Percentiles rank a stretch among this genome's conserved stretches.
Conservation (phyloP, 2,329 filamentous ascomycete genomes). For the Colletotrichum nymphaeae region DNA sequence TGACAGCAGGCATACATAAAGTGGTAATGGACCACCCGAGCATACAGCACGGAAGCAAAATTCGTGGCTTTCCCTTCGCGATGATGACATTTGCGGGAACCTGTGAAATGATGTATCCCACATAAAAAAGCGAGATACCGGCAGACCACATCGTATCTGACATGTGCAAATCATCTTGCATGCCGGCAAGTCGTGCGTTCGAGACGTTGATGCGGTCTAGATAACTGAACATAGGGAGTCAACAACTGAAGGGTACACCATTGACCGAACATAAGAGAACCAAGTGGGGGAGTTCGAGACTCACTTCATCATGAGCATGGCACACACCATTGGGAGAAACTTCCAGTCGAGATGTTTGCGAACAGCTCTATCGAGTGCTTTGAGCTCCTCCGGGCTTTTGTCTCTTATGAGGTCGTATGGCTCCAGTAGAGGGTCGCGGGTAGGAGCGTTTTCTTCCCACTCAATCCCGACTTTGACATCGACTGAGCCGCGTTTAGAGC, state of each 20-base stretch:
- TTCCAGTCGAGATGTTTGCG: not conserved
- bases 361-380: conserved; percentile 38
- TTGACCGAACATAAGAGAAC: no score
- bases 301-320: conserved; percentile 47
- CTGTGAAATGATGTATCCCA: conserved; percentile 59
- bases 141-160: conserved; percentile 49
- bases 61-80: conserved; percentile 50
- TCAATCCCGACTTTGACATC: conserved; percentile 22
- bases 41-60: conserved; percentile 51
- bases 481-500: conserved; percentile 9
- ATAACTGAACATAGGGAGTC: conserved; percentile 48
- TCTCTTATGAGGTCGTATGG: conserved; percentile 35
- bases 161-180: conserved; percentile 50
- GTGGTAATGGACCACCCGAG: conserved; percentile 56
- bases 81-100: conserved; percentile 59
- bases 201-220: conserved; percentile 64
- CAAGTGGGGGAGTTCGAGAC: conserved; percentile 2
- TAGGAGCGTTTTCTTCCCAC: conserved; percentile 12
- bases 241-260: no score
- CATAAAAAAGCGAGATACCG: conserved; percentile 56
- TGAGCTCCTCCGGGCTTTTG: conserved; percentile 39
- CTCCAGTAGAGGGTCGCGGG: conserved; percentile 26
- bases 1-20: conserved; percentile 55
- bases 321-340: conserved; percentile 42
- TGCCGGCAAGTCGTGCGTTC: conserved; percentile 51